Evolutionary conservation across 2,329 filamentous ascomycete species (phyloP).

Genomic region (Rhexocercosporidium sp.): DNA sequence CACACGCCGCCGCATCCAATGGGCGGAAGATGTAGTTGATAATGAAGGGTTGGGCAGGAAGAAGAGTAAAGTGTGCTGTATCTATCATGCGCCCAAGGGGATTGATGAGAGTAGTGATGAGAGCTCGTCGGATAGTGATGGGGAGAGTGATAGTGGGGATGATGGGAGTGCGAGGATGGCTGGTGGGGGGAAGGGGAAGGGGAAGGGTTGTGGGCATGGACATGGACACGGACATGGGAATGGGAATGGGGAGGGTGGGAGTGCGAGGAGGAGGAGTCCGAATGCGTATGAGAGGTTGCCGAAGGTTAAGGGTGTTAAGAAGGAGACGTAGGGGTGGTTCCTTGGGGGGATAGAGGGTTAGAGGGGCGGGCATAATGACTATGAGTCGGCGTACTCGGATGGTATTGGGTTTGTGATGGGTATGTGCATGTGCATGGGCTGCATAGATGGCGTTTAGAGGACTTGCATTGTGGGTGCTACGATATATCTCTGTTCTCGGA

Average conservation of each 20-base stretch:
- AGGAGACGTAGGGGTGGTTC: slow-evolving; percentile 1
- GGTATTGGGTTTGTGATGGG: background rate
- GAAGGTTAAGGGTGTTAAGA: slow-evolving; percentile 51
- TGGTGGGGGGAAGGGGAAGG: slow-evolving; percentile 28
- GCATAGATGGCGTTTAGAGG: slow-evolving; percentile 12
- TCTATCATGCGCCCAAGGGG: slow-evolving; percentile 86
- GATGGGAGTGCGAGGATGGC: slow-evolving; percentile 52
- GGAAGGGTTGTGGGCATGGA: slow-evolving; percentile 39
- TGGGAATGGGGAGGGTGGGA: slow-evolving; percentile 47
- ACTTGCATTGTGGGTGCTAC: slow-evolving; percentile 12
- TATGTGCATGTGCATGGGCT: background rate
- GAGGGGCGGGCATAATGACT: slow-evolving; percentile 5
- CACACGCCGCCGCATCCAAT: slow-evolving; percentile 71
- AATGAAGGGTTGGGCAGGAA: slow-evolving; percentile 96
- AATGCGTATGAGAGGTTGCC: slow-evolving; percentile 85
- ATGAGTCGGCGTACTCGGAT: background rate
- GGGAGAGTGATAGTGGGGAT: slow-evolving; percentile 44
- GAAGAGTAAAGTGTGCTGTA: slow-evolving; percentile 99
- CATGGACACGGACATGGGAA: slow-evolving; percentile 41
- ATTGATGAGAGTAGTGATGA: slow-evolving; percentile 83
- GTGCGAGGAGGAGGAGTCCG: slow-evolving; percentile 65
- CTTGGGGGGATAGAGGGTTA: background rate
- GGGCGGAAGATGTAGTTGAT: slow-evolving; percentile 92
- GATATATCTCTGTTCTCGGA: background rate
- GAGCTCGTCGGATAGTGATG: slow-evolving; percentile 56